A percentile compares a stretch with the other conserved stretches of the same genome.
Evolutionary conservation across 805 yeast genomes (phyloP).

Genomic region (Debaryomyces tyrocola): DNA sequence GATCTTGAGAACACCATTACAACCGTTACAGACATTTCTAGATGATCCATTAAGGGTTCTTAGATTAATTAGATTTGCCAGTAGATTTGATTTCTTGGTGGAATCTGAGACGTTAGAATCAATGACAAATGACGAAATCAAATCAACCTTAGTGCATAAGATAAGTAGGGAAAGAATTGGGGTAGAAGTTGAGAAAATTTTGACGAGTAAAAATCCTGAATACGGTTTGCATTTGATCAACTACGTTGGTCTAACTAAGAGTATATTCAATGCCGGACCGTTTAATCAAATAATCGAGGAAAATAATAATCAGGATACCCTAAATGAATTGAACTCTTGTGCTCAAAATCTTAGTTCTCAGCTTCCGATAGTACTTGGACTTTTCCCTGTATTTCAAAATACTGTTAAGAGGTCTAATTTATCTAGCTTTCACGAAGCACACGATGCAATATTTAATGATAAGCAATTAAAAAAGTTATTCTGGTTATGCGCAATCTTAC

Average conservation of each 20-base stretch:
- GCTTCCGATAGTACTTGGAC: neutral
- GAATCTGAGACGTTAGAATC: constrained; percentile 59
- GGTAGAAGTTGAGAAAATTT: constrained; percentile 74
- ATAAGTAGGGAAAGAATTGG: constrained; percentile 92
- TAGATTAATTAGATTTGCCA: constrained; percentile 82
- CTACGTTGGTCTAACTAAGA: constrained; percentile 52
- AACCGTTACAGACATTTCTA: constrained; percentile 78
- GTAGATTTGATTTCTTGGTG: constrained; percentile 68
- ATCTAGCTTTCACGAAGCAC: neutral
- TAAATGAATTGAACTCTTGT: constrained; percentile 15
- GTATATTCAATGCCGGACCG: constrained; percentile 50
- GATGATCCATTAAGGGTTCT: constrained; percentile 94
- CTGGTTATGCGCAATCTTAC: constrained; percentile 51
- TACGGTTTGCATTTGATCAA: constrained; percentile 63
- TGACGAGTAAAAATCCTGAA: constrained; percentile 61
- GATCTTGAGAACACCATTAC: constrained; percentile 81
- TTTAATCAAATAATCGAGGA: constrained; percentile 14
- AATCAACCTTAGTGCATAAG: constrained; percentile 60
- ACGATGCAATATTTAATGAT: neutral
- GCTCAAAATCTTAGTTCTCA: constrained; percentile 9
- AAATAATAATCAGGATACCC: constrained; percentile 13
- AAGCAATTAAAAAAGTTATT: constrained; percentile 24
- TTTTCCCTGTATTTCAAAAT: constrained; percentile 18
- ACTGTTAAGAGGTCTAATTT: neutral
- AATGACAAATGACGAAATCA: constrained; percentile 62